Evolutionary conservation across 1,139 yeast genomes (phyloP).

Genomic region (Saccharomyces hybrid): DNA sequence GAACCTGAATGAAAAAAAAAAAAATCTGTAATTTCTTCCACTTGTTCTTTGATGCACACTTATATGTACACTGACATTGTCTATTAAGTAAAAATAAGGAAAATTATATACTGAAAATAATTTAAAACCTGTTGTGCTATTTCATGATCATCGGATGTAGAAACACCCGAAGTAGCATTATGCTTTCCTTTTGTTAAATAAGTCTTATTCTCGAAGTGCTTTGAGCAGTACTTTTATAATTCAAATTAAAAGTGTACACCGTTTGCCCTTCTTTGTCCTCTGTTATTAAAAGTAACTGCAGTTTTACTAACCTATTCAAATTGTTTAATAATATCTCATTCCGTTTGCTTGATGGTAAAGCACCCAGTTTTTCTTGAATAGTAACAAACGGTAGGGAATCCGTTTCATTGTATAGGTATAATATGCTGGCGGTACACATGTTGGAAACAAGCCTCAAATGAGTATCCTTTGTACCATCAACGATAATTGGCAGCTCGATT

Average conservation of each 20-base stretch:
- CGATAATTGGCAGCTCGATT: slow-evolving; percentile 14
- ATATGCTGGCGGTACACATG: background rate
- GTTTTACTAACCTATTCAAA: background rate
- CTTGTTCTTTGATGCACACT: background rate
- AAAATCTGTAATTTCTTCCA: too few species aligned
- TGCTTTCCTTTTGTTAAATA: background rate
- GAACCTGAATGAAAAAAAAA: slow-evolving; percentile 47
- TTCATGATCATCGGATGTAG: background rate
- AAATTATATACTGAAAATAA: background rate
- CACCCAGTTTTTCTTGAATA: background rate
- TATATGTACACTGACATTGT: background rate
- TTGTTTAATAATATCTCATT: background rate
- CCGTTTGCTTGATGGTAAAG: background rate
- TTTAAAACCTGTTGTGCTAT: background rate
- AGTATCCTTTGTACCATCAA: background rate
- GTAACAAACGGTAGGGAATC: background rate
- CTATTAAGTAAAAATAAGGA: background rate
- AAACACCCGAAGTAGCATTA: too few species aligned
- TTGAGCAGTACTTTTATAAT: background rate
- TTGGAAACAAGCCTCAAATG: background rate
- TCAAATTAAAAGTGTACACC: background rate
- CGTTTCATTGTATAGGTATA: background rate
- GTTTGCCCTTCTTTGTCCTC: background rate
- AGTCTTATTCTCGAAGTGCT: background rate
- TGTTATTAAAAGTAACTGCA: background rate